A percentile compares a stretch with the other conserved stretches of the same genome.
Evolutionary conservation across 306 rosid species (phyloP).

Genomic region (Cucumis hystrix): DNA sequence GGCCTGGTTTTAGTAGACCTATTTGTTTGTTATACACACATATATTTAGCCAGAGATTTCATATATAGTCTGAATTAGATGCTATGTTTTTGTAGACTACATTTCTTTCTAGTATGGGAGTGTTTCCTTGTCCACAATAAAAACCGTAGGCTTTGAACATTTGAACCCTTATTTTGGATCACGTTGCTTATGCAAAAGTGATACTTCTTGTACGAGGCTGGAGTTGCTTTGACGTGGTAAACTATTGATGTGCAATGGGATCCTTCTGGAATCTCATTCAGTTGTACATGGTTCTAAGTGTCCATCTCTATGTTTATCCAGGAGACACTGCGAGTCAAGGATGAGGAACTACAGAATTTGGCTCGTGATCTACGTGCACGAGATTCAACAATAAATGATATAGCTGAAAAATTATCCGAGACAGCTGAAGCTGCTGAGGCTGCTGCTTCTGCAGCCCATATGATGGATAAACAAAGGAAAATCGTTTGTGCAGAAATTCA

Average conservation of each 20-base stretch:
- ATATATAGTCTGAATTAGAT: background rate
- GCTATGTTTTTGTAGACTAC: background rate
- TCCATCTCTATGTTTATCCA: constrained; percentile 14
- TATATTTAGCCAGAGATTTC: background rate
- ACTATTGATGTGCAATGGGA: background rate
- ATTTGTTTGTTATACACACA: background rate
- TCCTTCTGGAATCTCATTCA: background rate
- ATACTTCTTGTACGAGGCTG: background rate
- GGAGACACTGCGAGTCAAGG: constrained; percentile 92
- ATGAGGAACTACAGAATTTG: constrained; percentile 88
- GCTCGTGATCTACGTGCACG: constrained; percentile 90
- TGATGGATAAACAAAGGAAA: constrained; percentile 80
- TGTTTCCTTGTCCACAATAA: background rate
- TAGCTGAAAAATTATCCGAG: constrained; percentile 87
- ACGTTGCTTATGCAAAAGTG: background rate
- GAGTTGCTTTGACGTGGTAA: background rate
- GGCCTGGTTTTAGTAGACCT: background rate
- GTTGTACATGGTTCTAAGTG: constrained; percentile 1
- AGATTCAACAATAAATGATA: constrained; percentile 81
- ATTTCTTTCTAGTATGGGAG: background rate
- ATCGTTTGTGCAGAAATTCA: constrained; percentile 68
- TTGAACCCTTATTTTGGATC: background rate
- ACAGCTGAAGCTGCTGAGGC: constrained; percentile 99
- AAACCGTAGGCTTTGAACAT: background rate
- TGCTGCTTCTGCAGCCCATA: constrained; percentile 94